Base-by-base conservation (phyloP, 208 protist genomes). In the Porcisia hertigi region DNA sequence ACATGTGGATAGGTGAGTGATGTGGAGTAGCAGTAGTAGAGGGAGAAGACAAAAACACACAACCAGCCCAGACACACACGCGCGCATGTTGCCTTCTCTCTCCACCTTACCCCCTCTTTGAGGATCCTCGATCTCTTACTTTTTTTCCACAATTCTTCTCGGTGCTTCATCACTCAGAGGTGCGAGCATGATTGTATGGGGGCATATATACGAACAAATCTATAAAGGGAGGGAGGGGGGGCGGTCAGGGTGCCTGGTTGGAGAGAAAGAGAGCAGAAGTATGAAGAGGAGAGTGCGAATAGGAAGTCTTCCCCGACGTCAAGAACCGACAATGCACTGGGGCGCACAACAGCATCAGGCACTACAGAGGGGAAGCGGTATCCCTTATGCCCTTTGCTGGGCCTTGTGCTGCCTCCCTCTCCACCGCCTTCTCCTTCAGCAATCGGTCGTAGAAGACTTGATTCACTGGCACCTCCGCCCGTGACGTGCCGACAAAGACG, bases 371-470 rank as follows among this genome's bases (percentile, higher is more conserved):
- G 8, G 41, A 47, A 43, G 16, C 9, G 23, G 18, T n/a, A 20
- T 52, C 23, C 23, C 7, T 52, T 67, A 67, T 14, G 20, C 20
- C 63, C 47, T 39, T 30, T 11, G 34, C 39, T 52, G 34, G 41
- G 41, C 23, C 41, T 25, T 36, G 18, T 52, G 23, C 34, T 49
- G 63, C 63, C 25, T 20, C 36, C 30, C 47, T n/a, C 20, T n/a
- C 20, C 16, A 49, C n/a, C n/a, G 66, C 67, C 76, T 71, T 66
- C 75, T 89, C 88, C 80, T 94, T 96, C 43, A 57, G 71, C 36
- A 86, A 79, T 4, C 92, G 87, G 82, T 96, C 92, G 66, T 93
- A 93, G 47, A 96, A 88, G 55, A 91, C 88, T 64, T 88, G 82
- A 70, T 94, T 94, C 20, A 85, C 83, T 12, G 90, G 88, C 0